Evolutionary conservation across 225 moss, liverwort and hornwort species (phyloP).

Genomic region (Rhytidiadelphus loreus): DNA sequence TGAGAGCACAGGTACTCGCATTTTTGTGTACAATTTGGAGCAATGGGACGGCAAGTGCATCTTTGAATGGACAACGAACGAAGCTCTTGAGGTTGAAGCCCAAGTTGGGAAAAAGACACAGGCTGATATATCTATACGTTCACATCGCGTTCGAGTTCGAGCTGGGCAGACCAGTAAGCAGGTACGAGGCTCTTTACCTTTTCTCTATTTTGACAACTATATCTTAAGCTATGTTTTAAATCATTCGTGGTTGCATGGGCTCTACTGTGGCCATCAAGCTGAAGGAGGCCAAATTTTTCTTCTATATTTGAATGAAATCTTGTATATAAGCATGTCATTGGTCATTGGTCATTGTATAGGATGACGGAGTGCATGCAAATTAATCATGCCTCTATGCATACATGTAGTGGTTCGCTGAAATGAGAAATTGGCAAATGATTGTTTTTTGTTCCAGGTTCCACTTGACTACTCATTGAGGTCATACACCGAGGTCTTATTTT

Average conservation of each 20-base stretch:
- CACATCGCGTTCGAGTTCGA: slow-evolving; percentile 55
- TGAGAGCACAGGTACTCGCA: slow-evolving; percentile 57
- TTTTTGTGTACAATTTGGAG: slow-evolving; percentile 69
- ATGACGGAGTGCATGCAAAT: background rate
- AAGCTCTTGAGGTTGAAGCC: background rate
- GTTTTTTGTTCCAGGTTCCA: slow-evolving; percentile 43
- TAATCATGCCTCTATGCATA: background rate
- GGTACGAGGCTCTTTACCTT: background rate
- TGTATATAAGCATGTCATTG: background rate
- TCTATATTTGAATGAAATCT: background rate
- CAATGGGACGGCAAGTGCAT: slow-evolving; percentile 59
- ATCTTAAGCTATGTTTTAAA: background rate
- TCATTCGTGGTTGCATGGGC: background rate
- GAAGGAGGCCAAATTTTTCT: background rate
- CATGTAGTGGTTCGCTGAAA: background rate
- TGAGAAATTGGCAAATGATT: background rate
- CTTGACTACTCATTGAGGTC: slow-evolving; percentile 74
- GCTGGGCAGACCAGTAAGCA: slow-evolving; percentile 71
- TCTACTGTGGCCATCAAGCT: background rate
- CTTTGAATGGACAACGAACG: slow-evolving; percentile 28
- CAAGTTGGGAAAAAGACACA: background rate
- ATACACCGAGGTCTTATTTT: slow-evolving; percentile 74
- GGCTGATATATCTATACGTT: slow-evolving; percentile 53
- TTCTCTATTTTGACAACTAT: background rate
- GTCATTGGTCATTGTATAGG: background rate